A percentile compares a stretch with the other conserved stretches of the same genome.
These are phyloP conservation scores for Cladosporium sphaerospermum DNA, from an alignment of 2,329 filamentous ascomycete genomes.

Conservation along the genomic window DNA sequence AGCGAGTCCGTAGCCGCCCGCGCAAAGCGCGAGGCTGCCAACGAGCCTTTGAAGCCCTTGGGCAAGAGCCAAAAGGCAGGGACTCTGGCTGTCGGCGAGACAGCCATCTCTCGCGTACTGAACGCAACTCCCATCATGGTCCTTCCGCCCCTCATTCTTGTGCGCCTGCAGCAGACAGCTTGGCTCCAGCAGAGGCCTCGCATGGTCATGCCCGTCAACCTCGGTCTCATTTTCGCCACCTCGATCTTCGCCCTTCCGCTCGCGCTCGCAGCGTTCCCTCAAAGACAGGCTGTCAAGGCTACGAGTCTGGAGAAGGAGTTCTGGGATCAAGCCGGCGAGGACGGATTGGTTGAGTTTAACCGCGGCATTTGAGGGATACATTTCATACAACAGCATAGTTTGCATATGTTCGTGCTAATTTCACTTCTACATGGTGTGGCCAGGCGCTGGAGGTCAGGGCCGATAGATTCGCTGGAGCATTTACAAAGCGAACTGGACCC, in stretches of 20 bases:
- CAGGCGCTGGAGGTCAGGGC: no score
- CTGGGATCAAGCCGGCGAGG: constrained; percentile 68
- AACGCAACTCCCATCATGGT: constrained; percentile 98
- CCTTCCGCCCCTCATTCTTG: constrained; percentile 77
- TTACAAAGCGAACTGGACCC: no score
- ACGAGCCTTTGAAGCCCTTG: constrained; percentile 46
- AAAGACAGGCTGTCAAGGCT: constrained; percentile 75
- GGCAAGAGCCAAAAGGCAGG: constrained; percentile 87
- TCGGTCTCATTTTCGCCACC: constrained; percentile 79
- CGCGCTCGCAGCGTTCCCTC: constrained; percentile 86
- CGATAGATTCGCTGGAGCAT: no score
- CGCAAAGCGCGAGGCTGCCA: constrained; percentile 44
- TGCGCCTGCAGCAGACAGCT: constrained; percentile 73
- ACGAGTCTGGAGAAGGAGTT: constrained; percentile 79
- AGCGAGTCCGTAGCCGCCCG: constrained; percentile 64
- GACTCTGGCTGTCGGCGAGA: constrained; percentile 84
- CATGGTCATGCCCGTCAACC: constrained; percentile 73
- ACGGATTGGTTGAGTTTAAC: constrained; percentile 90
- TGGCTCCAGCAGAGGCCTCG: constrained; percentile 76
- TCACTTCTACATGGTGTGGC: no score
- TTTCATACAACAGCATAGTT: constrained; percentile 8
- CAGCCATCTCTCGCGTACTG: constrained; percentile 81
- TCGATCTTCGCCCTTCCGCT: constrained; percentile 84
- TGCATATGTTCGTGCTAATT: no score
- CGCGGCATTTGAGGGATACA: constrained; percentile 64